Conservation (phyloP, 371 early-diverging fungal genomes). For the Mortierella sp. region DNA sequence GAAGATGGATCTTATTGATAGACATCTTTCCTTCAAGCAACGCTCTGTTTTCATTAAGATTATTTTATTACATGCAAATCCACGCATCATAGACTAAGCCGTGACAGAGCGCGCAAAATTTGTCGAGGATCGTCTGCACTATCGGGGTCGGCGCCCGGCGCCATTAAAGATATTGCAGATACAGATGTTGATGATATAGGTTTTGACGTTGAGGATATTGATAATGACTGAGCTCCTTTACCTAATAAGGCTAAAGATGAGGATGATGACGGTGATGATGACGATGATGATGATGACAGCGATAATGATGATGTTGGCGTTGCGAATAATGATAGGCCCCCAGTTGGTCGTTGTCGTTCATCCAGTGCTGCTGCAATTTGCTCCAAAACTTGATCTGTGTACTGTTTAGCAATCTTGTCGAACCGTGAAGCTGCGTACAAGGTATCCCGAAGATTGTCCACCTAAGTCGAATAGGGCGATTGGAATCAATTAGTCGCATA, state of each 20-base stretch:
- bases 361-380: conserved; percentile 49
- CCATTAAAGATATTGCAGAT: conserved; percentile 1
- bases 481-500: not conserved
- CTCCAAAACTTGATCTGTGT: conserved; percentile 51
- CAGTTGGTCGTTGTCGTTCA: conserved; percentile 43
- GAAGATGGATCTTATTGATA: not conserved
- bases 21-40: not conserved
- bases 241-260: not conserved
- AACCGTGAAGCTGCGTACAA: conserved; percentile 50
- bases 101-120: conserved; percentile 48
- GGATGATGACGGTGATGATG: not conserved
- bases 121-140: conserved; percentile 41
- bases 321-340: not conserved
- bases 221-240: conserved; percentile 5
- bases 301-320: conserved; percentile 1
- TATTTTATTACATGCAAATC: not conserved
- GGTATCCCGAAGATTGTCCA: conserved; percentile 47
- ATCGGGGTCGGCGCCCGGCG: conserved; percentile 13
- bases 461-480: conserved; percentile 15
- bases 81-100: conserved; percentile 35
- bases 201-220: conserved; percentile 6
- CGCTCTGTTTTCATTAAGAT: conserved; percentile 1
- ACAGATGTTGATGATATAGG: not conserved
- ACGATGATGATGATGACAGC: conserved; percentile 9
- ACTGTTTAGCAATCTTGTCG: conserved; percentile 47